Conservation (phyloP, 2,329 filamentous ascomycete genomes). For the Fusarium pseudoanthophilum region DNA sequence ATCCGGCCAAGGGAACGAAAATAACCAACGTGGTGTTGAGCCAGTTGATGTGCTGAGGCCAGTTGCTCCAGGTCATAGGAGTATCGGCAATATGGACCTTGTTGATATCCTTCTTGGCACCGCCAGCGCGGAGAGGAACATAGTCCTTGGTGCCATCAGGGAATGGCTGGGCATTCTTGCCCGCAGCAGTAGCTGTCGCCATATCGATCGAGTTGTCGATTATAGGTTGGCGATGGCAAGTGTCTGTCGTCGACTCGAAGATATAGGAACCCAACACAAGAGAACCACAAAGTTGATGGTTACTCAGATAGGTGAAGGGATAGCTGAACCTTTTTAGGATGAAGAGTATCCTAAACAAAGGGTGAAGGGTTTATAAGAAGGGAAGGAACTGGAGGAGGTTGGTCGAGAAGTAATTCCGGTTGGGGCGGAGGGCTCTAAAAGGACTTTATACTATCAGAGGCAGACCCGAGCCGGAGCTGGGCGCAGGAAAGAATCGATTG, state of each 20-base stretch:
- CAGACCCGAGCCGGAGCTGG: constrained; percentile 38
- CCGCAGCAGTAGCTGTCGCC: constrained; percentile 54
- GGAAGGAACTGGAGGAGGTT: constrained; percentile 26
- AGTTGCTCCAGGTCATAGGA: constrained; percentile 83
- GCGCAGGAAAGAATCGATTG: constrained; percentile 20
- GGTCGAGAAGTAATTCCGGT: constrained; percentile 23
- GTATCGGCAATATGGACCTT: constrained; percentile 81
- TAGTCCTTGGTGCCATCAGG: constrained; percentile 67
- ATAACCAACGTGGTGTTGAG: constrained; percentile 86
- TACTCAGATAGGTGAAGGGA: constrained; percentile 30
- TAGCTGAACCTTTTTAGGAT: constrained; percentile 29
- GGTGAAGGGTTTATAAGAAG: constrained; percentile 3
- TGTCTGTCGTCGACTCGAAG: constrained; percentile 25
- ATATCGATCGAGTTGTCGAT: constrained; percentile 37
- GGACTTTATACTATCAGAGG: constrained; percentile 45
- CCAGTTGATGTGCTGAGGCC: constrained; percentile 95
- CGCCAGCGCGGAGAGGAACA: constrained; percentile 56
- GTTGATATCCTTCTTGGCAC: constrained; percentile 37
- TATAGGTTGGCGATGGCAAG: constrained; percentile 21
- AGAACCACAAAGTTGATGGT: constrained; percentile 34
- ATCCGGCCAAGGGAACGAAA: constrained; percentile 78
- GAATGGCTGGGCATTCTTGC: constrained; percentile 52
- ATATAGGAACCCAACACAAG: constrained; percentile 25
- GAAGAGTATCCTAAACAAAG: constrained; percentile 33
- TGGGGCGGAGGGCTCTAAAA: constrained; percentile 44